Evolutionary conservation across 164 flowering plant species (phyloP).

Genomic region (Umbellularia californica): DNA sequence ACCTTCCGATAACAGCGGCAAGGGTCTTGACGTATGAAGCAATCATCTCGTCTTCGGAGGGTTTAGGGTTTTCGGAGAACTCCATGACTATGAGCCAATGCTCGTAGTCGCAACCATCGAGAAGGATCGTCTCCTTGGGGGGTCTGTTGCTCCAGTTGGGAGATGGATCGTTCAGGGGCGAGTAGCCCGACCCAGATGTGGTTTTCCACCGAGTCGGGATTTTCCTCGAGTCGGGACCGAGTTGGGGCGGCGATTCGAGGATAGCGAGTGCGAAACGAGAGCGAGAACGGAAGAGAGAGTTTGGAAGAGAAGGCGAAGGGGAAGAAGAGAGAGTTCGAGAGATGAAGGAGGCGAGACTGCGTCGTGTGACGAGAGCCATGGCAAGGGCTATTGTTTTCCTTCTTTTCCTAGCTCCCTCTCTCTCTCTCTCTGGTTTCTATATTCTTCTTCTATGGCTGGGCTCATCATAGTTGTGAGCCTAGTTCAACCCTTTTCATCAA

Average conservation of each 20-base stretch:
- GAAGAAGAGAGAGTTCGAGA: constrained; percentile 22
- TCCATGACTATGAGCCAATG: constrained; percentile 99
- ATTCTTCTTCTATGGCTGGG: neutral
- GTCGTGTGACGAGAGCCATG: constrained; percentile 40
- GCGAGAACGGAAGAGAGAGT: constrained; percentile 24
- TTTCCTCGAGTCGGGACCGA: constrained; percentile 16
- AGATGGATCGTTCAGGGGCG: constrained; percentile 85
- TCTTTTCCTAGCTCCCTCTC: neutral
- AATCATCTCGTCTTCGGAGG: constrained; percentile 77
- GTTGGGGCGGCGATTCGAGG: constrained; percentile 9
- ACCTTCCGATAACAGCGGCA: constrained; percentile 74
- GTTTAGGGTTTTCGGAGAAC: constrained; percentile 61
- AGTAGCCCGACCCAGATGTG: constrained; percentile 70
- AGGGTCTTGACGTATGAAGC: constrained; percentile 81
- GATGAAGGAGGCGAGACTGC: constrained; percentile 32
- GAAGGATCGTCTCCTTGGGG: constrained; percentile 88
- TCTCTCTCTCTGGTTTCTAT: neutral
- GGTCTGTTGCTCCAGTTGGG: constrained; percentile 98
- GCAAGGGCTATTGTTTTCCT: too few species aligned
- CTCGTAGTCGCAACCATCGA: constrained; percentile 96
- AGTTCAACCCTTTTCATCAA: neutral
- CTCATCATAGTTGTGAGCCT: neutral
- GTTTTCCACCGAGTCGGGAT: constrained; percentile 39
- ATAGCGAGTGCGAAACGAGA: constrained; percentile 19
- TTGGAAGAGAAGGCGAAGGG: constrained; percentile 6